Conservation (phyloP, 1,139 yeast species). For the Entelexis sorbosivorans region DNA sequence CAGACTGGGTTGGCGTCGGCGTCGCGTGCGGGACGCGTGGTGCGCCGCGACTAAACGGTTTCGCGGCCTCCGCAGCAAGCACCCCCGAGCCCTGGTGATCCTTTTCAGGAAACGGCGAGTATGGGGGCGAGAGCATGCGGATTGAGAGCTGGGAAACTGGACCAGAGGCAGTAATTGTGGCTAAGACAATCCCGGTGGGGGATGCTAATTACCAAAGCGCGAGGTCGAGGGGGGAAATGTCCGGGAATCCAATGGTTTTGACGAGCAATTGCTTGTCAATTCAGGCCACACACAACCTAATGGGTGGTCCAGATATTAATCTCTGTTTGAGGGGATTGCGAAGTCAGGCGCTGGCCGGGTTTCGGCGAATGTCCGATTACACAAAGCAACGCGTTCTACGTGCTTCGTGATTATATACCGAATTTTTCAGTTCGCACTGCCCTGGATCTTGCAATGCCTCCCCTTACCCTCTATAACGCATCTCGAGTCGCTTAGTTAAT, state of each 20-base stretch:
- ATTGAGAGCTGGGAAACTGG: constrained; percentile 1
- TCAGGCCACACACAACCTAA: constrained; percentile 19
- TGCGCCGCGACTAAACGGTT: neutral
- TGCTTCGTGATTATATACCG: constrained; percentile 14
- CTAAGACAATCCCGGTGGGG: neutral
- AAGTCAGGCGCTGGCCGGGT: neutral
- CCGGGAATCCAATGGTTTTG: neutral
- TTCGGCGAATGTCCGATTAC: neutral
- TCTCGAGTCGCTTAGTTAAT: constrained; percentile 20
- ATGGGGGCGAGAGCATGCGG: constrained; percentile 25
- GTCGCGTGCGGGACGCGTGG: neutral
- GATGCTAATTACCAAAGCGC: neutral
- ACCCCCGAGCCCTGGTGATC: neutral
- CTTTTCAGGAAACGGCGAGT: constrained; percentile 21
- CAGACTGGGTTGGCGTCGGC: neutral
- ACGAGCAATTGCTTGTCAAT: constrained; percentile 9
- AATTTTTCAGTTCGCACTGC: constrained; percentile 16
- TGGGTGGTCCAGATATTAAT: constrained; percentile 14
- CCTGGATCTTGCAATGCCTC: neutral
- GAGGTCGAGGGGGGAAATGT: neutral
- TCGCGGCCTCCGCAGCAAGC: neutral
- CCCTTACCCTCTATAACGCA: constrained; percentile 13
- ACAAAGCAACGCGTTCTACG: neutral
- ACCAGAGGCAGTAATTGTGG: constrained; percentile 14
- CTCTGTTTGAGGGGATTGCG: neutral